Conservation (phyloP, 116 monocot species). For the Cymodocea nodosa region DNA sequence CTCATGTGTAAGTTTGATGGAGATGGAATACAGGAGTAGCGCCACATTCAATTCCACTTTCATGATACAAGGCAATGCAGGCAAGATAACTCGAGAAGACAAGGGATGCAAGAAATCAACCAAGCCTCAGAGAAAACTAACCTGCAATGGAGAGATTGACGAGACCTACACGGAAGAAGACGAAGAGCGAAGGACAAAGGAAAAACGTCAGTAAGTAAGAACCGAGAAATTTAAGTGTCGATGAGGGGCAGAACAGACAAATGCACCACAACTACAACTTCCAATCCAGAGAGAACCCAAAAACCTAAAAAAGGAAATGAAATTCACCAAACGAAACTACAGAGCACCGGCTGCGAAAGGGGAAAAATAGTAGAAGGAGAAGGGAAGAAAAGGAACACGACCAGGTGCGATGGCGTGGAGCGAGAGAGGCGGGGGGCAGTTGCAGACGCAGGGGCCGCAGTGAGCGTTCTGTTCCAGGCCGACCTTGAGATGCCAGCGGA, state of each 20-base stretch:
- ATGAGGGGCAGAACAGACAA: neutral
- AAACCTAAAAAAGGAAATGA: neutral
- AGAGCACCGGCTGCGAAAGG: neutral
- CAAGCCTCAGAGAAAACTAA: neutral
- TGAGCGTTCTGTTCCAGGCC: slow-evolving; percentile 13
- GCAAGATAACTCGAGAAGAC: neutral
- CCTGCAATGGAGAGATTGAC: slow-evolving; percentile 54
- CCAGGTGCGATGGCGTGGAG: slow-evolving; percentile 70
- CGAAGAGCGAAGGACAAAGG: slow-evolving; percentile 3
- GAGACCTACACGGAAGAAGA: slow-evolving; percentile 32
- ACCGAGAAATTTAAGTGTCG: neutral
- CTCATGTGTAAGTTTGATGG: no score
- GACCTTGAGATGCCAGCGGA: slow-evolving; percentile 44
- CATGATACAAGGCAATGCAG: no score
- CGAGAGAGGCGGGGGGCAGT: slow-evolving; percentile 71
- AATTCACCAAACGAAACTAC: neutral
- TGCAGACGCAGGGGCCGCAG: slow-evolving; percentile 64
- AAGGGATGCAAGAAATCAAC: neutral
- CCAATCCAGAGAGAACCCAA: neutral
- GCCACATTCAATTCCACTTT: no score
- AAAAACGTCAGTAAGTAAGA: neutral
- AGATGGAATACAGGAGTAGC: no score
- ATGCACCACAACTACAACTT: neutral
- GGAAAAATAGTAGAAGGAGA: neutral
- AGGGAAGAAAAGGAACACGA: slow-evolving; percentile 1